Evolutionary conservation across 192 early-diverging fungal genomes (phyloP), one percentile per base, ranked within the genome.

Genomic region (Coemansia sp.): DNA sequence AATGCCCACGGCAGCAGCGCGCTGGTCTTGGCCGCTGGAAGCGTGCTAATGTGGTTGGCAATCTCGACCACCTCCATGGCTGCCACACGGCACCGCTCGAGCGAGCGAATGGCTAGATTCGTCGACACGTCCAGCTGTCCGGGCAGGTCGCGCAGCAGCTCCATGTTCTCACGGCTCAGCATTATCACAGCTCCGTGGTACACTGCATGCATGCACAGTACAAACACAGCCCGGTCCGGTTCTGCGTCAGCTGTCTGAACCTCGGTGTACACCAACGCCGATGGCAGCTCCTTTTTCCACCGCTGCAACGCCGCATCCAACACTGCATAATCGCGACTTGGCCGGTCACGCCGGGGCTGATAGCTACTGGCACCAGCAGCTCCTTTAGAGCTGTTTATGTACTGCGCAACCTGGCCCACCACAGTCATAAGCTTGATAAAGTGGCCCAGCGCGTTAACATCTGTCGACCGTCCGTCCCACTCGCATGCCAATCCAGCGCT

Each of bases 161-260:
- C 67, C 74, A 82, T 82, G 63, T 82, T 82, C 26, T 82, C 74
- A 47, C 79, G 69, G 52, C 77, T 82, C 25, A 82, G 69, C 74
- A 77, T 75, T 9, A 82, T 82, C 0, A 82, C 71, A 0, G 74
- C 73, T 4, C 79, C 74, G 34, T 77, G 38, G 59, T 82, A 82
- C 14, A 82, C 69, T 1, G 74, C 74, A 34, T 82, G 74, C 73
- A 77, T 75, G 49, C 79, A 77, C 3, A 64, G 47, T 26, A 82
- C 59, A 50, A 77, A 73, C 58, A 82, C 79, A 0, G 65, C 46
- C 3, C 47, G 37, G 37, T 82, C 74, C 14, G 79, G 71, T 49
- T 62, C 59, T 5, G 51, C 53, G 1, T 62, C 68, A n/a, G 40
- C 46, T 2, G 61, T 17, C 42, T 53, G 59, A 15, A 61, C 57